Evolutionary conservation across 768 basidiomycete species (phyloP), one percentile per base, ranked within the genome.

Genomic region (Calvatia gigantea): DNA sequence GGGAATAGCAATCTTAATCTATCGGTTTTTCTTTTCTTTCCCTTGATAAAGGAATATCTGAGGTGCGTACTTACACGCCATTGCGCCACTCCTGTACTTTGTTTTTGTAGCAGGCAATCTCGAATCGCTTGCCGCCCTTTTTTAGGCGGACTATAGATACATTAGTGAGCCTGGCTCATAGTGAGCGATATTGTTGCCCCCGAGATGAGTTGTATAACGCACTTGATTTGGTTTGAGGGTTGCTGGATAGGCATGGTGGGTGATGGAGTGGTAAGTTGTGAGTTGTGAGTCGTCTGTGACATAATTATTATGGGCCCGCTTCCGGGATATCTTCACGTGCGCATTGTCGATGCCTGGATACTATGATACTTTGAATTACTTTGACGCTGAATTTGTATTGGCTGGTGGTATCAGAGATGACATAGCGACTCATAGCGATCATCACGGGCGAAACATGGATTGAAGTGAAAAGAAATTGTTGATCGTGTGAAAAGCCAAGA

Each of bases 81-180:
- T 82, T 92, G 56, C 97, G 77, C 84, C 87, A 99, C 69, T 97
- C 95, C 63, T 95, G 92, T 25, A 99, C 97, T 73, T 98, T 98
- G 73, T 99, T 99, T 78, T 98, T 96, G 77, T 98, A 99, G 71
- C 94, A 97, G 33, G 97, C 96, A 64, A 99, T 90, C 80, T 99
- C 97, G 68, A 97, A 98, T 46, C 97, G 86, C 73, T 98, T 98
- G 38, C 97, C 97, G 43, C 89, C 93, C 69, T 98, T 98, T 79
- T 94, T 97, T 47, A 97, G 77, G 43, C 94, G 85, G 32, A 99
- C 97, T 69, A 98, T 83, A 35, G 94, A 94, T 56, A 98, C 96
- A 67, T 99, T 99, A 6, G 97, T 99, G 39, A 99, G 77, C 70
- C 95, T 98, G 41, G 15, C 25, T 42, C 19, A 42, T 25, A 12